A percentile compares a stretch with the other conserved stretches of the same genome.
Conservation (phyloP, 2,329 filamentous ascomycete genomes). For the Diaporthe batatas region DNA sequence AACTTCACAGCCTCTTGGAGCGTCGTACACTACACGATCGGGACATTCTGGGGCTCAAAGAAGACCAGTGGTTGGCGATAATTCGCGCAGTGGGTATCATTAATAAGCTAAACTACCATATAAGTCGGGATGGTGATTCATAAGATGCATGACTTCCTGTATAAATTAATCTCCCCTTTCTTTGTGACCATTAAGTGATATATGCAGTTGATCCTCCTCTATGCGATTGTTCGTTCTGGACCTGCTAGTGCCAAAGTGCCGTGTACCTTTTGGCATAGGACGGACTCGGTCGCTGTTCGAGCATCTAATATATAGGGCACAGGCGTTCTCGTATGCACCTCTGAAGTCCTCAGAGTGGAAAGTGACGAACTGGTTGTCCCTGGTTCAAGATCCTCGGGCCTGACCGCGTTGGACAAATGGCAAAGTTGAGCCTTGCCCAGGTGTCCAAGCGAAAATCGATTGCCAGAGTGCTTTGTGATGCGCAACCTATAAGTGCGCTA, state of each 20-base stretch:
- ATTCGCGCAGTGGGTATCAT: conserved; percentile 11
- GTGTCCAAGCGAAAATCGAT: background rate
- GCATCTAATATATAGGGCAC: too few relatives aligned
- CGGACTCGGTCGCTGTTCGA: too few relatives aligned
- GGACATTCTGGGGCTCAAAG: background rate
- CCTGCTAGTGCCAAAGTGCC: conserved; percentile 6
- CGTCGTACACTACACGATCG: background rate
- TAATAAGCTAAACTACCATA: background rate
- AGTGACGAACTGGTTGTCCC: too few relatives aligned
- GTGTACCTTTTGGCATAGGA: background rate
- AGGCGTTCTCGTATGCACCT: too few relatives aligned
- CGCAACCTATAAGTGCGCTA: background rate
- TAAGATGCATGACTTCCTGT: background rate
- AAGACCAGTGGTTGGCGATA: too few relatives aligned
- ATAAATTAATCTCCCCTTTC: background rate
- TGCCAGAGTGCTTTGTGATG: background rate
- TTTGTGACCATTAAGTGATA: background rate
- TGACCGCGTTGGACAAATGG: too few relatives aligned
- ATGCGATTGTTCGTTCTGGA: background rate
- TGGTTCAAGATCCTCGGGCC: too few relatives aligned
- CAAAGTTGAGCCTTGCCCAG: background rate
- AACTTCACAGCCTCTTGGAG: background rate
- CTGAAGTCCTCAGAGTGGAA: too few relatives aligned
- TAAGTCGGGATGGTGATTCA: background rate
- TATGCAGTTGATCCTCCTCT: background rate